A percentile compares a stretch with the other conserved stretches of the same genome.
Conservation (phyloP, 805 yeast species). For the Candida pseudofarinosa region DNA sequence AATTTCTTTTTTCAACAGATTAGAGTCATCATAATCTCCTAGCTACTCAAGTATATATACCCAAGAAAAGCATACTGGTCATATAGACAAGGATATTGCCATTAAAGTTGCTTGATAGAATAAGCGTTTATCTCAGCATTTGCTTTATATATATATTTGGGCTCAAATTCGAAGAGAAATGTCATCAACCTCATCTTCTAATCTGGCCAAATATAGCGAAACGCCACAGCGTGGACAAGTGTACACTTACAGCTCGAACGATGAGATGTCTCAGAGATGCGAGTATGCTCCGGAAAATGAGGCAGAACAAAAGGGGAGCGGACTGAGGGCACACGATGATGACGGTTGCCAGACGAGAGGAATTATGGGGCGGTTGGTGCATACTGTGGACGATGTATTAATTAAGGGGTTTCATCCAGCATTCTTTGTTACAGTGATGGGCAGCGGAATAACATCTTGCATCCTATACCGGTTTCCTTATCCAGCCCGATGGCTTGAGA, state of each 20-base stretch:
- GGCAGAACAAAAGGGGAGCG: background rate
- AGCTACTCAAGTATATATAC: no score
- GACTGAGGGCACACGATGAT: background rate
- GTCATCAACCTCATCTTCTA: no score
- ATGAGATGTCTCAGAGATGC: background rate
- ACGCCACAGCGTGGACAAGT: background rate
- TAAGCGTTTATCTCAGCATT: no score
- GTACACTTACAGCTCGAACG: background rate
- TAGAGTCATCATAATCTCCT: no score
- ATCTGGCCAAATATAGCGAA: background rate
- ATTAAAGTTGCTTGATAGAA: no score
- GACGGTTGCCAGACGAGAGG: background rate
- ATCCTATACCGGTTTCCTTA: conserved; percentile 66
- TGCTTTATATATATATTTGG: no score
- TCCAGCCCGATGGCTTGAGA: conserved; percentile 52
- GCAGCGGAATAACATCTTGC: conserved; percentile 68
- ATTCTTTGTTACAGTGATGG: conserved; percentile 80
- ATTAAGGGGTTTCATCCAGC: conserved; percentile 38
- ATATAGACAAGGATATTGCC: no score
- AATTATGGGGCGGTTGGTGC: conserved; percentile 1
- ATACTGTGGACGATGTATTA: conserved; percentile 9
- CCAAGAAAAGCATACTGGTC: no score
- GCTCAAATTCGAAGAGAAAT: no score
- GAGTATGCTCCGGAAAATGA: background rate
- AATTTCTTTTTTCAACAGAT: background rate